Evolutionary conservation across 1,284 basidiomycete genomes (phyloP).

Genomic region (Agroathelia rolfsii): DNA sequence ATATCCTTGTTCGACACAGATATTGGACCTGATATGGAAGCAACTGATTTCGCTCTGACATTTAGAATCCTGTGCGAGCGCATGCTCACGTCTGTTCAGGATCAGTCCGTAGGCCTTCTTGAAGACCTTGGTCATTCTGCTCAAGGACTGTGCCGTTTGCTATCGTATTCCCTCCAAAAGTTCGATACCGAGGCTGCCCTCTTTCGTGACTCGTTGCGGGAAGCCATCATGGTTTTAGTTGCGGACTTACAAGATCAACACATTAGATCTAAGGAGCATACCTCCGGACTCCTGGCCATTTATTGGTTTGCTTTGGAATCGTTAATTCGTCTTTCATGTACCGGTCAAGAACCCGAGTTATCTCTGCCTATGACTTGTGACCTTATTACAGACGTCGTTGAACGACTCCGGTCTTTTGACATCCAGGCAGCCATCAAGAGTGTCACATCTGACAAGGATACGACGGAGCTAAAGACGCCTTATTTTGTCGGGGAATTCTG

Average conservation of each 20-base stretch:
- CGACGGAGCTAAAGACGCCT: slow-evolving; percentile 24
- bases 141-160: slow-evolving; percentile 19
- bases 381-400: no score
- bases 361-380: slow-evolving; percentile 12
- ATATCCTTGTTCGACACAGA: no score
- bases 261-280: slow-evolving; percentile 15
- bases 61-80: no score
- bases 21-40: no score
- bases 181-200: slow-evolving; percentile 20
- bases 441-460: slow-evolving; percentile 27
- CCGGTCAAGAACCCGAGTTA: slow-evolving; percentile 14
- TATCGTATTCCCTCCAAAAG: slow-evolving; percentile 30
- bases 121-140: slow-evolving; percentile 11
- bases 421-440: slow-evolving; percentile 38
- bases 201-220: slow-evolving; percentile 25
- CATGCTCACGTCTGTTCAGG: no score
- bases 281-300: slow-evolving; percentile 31
- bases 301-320: slow-evolving; percentile 60
- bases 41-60: no score
- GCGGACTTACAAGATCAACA: slow-evolving; percentile 26
- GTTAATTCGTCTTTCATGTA: slow-evolving; percentile 28
- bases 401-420: slow-evolving; percentile 47
- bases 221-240: slow-evolving; percentile 30
- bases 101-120: no score
- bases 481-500: slow-evolving; percentile 49